Conservation (phyloP, 169 alveolate genomes). For the Cryptosporidium sp. region DNA sequence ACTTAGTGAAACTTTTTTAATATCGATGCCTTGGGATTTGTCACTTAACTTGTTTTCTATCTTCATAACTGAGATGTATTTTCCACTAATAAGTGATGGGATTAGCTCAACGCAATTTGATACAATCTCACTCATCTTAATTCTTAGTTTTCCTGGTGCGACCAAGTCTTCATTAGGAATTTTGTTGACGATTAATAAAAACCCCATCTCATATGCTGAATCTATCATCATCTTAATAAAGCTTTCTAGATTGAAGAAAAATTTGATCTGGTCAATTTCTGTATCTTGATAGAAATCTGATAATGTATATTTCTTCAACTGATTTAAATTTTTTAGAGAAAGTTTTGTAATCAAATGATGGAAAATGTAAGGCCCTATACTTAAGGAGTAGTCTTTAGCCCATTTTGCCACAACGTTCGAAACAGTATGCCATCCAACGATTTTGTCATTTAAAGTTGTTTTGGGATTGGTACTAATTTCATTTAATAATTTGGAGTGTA, state of each 20-base stretch:
- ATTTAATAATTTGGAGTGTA: not conserved
- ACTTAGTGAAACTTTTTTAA: not conserved
- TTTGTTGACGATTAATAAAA: not conserved
- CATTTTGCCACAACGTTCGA: not conserved
- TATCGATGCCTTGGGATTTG: not conserved
- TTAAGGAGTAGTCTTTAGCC: slow-evolving; percentile 30
- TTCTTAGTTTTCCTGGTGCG: not conserved
- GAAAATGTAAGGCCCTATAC: not conserved
- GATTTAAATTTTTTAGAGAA: slow-evolving; percentile 23
- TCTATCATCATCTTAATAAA: slow-evolving; percentile 17
- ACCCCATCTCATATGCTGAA: slow-evolving; percentile 33
- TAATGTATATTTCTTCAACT: slow-evolving; percentile 10
- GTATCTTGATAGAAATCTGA: slow-evolving; percentile 35
- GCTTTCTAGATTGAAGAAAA: slow-evolving; percentile 39
- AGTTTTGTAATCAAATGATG: slow-evolving; percentile 10
- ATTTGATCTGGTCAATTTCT: slow-evolving; percentile 2
- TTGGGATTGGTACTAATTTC: not conserved
- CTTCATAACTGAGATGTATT: not conserved
- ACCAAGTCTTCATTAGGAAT: slow-evolving; percentile 2
- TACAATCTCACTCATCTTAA: not conserved
- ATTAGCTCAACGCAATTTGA: not conserved
- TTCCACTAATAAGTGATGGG: not conserved
- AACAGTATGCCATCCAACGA: slow-evolving; percentile 41
- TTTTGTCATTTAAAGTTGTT: not conserved
- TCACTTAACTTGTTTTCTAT: not conserved